phyloP scores from a whole-genome alignment of 345 rosid species.

The Boechera stricta region DNA sequence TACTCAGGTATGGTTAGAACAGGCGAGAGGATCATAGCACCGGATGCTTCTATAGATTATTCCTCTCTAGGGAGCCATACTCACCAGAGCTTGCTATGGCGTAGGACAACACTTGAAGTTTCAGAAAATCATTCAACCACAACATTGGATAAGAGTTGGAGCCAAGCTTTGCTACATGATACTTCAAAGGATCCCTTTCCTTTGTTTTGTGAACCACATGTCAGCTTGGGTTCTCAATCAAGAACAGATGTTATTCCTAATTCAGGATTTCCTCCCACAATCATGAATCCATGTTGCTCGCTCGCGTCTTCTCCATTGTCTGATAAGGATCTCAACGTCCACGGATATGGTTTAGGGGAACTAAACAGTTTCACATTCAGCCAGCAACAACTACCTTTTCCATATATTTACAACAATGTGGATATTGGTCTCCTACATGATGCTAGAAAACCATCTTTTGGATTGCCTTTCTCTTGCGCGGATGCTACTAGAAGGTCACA shows the following conservation, averaged over 20 bases:
- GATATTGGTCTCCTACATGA: constrained; percentile 41
- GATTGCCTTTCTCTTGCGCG: constrained; percentile 53
- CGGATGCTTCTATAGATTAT: constrained; percentile 35
- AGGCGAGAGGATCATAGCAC: constrained; percentile 52
- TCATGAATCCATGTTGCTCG: constrained; percentile 34
- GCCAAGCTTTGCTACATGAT: constrained; percentile 26
- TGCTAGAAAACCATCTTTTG: constrained; percentile 44
- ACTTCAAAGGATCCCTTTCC: constrained; percentile 38
- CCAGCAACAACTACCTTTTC: constrained; percentile 40
- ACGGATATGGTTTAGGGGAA: constrained; percentile 42
- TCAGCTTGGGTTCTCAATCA: constrained; percentile 41
- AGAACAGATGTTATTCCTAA: constrained; percentile 37
- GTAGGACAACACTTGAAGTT: constrained; percentile 38
- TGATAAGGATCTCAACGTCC: constrained; percentile 40
- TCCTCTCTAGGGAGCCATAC: constrained; percentile 33
- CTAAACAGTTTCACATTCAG: constrained; percentile 41
- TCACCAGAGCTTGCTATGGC: constrained; percentile 42
- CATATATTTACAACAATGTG: constrained; percentile 36
- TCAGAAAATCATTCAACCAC: constrained; percentile 35
- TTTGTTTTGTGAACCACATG: constrained; percentile 45
- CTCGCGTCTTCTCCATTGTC: constrained; percentile 16
- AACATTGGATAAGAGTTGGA: constrained; percentile 39
- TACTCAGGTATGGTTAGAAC: constrained; percentile 50
- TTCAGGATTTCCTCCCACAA: constrained; percentile 39
- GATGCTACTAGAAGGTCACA: constrained; percentile 43